phyloP scores from a whole-genome alignment of 1,284 basidiomycete species.

The Sporisorium exsertum region DNA sequence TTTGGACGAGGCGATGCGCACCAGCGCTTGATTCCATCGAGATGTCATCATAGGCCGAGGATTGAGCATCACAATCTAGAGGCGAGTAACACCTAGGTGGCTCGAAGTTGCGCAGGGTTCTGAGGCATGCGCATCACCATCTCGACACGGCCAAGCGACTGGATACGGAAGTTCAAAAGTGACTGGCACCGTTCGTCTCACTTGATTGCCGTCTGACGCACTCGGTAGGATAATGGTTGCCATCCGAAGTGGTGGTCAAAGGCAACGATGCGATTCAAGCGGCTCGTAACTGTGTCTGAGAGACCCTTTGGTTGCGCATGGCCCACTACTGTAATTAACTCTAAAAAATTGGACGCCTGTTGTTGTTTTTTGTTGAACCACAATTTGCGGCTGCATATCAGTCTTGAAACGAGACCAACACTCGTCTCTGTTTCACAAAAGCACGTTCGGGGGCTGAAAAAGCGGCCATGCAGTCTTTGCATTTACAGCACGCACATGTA shows the following conservation, averaged over 20 bases:
- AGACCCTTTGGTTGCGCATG: background rate
- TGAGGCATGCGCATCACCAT: background rate
- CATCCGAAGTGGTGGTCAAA: too few species aligned
- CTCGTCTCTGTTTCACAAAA: background rate
- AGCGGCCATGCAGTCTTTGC: background rate
- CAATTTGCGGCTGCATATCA: background rate
- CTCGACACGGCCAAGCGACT: background rate
- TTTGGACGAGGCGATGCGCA: slow-evolving; percentile 36
- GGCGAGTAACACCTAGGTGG: background rate
- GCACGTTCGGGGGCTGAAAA: background rate
- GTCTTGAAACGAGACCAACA: background rate
- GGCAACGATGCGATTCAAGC: too few species aligned
- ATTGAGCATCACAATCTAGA: background rate
- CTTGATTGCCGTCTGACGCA: background rate
- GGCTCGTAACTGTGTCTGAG: too few species aligned
- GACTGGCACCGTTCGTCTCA: background rate
- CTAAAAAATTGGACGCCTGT: too few species aligned
- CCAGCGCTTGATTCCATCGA: slow-evolving; percentile 35
- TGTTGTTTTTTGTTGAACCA: background rate
- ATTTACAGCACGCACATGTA: background rate
- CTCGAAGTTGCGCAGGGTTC: background rate
- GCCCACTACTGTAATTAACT: too few species aligned
- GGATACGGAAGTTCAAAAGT: background rate
- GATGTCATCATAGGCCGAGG: slow-evolving; percentile 9
- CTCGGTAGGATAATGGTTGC: background rate